Conservation (phyloP, 345 rosid species). For the Lagerstroemia speciosa region DNA sequence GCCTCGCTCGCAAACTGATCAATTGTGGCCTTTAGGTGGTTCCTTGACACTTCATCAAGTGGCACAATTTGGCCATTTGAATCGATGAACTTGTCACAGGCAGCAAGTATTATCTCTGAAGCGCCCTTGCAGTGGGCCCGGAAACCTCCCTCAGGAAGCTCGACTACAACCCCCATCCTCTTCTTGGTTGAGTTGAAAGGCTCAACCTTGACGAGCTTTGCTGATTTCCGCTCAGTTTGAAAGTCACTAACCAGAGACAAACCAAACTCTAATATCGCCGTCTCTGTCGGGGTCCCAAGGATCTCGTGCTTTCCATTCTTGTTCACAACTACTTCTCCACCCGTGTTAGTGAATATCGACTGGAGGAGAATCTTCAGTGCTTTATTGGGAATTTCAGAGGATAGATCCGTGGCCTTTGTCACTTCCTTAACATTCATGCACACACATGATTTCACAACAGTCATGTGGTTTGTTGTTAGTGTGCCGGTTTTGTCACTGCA, state of each 20-base stretch:
- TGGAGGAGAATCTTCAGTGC: slow-evolving; percentile 49
- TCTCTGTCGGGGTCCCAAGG: slow-evolving; percentile 82
- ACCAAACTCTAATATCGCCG: slow-evolving; percentile 73
- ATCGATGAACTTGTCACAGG: slow-evolving; percentile 66
- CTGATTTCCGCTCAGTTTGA: slow-evolving; percentile 47
- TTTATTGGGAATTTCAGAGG: slow-evolving; percentile 53
- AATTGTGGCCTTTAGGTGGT: slow-evolving; percentile 52
- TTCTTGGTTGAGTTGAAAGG: slow-evolving; percentile 96
- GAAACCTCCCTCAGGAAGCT: slow-evolving; percentile 54
- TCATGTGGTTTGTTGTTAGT: slow-evolving; percentile 87
- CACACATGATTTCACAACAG: slow-evolving; percentile 81
- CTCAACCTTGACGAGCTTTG: slow-evolving; percentile 61
- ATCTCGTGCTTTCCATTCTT: slow-evolving; percentile 64
- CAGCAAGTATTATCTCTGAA: slow-evolving; percentile 80
- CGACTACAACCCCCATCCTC: slow-evolving; percentile 77
- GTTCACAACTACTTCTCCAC: slow-evolving; percentile 72
- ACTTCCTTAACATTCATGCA: slow-evolving; percentile 56
- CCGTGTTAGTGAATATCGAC: slow-evolving; percentile 80
- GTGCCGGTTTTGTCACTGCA: slow-evolving; percentile 96
- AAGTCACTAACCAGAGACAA: slow-evolving; percentile 74
- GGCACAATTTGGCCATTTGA: slow-evolving; percentile 64
- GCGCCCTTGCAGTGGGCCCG: slow-evolving; percentile 88
- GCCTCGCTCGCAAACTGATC: slow-evolving; percentile 81
- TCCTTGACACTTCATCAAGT: slow-evolving; percentile 50
- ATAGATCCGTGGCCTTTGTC: slow-evolving; percentile 18